phyloP scores from a whole-genome alignment of 768 basidiomycete genomes.

The Daedalea quercina region DNA sequence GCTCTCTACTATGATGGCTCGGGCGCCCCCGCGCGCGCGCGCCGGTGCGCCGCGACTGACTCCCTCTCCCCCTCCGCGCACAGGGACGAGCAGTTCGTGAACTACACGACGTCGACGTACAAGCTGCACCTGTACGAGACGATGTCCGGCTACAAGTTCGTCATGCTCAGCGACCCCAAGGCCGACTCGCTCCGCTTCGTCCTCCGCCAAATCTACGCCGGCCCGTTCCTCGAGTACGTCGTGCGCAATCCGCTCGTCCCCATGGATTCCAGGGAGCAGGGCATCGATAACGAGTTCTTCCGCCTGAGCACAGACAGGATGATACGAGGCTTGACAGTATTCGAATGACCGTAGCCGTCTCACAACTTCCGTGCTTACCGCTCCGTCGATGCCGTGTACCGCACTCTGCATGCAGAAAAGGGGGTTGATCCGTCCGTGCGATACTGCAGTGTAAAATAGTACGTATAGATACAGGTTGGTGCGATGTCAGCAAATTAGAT shows the following conservation, averaged over 20 bases:
- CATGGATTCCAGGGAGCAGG: constrained; percentile 78
- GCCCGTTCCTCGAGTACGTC: constrained; percentile 90
- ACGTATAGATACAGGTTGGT: constrained; percentile 4
- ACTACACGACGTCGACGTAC: constrained; percentile 88
- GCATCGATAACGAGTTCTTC: constrained; percentile 92
- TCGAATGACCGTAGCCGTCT: constrained; percentile 19
- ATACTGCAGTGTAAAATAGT: constrained; percentile 1
- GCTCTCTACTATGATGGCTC: not conserved
- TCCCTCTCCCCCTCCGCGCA: not conserved
- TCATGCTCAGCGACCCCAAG: constrained; percentile 86
- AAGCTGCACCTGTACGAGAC: constrained; percentile 93
- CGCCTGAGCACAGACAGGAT: constrained; percentile 73
- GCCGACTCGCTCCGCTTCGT: constrained; percentile 78
- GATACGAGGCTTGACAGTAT: constrained; percentile 51
- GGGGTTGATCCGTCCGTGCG: not conserved
- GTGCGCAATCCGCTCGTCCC: constrained; percentile 84
- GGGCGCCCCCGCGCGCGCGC: too few species aligned
- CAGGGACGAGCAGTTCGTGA: constrained; percentile 88
- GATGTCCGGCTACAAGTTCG: constrained; percentile 86
- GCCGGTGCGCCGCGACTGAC: not conserved
- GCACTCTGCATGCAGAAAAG: too few species aligned
- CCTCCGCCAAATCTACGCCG: constrained; percentile 85
- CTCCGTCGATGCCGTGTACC: too few species aligned
- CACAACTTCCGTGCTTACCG: not conserved
- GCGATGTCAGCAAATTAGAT: not conserved